These are phyloP conservation scores for Tetramitus jugosus DNA, from an alignment of 208 protist species.

Conservation along the genomic window DNA sequence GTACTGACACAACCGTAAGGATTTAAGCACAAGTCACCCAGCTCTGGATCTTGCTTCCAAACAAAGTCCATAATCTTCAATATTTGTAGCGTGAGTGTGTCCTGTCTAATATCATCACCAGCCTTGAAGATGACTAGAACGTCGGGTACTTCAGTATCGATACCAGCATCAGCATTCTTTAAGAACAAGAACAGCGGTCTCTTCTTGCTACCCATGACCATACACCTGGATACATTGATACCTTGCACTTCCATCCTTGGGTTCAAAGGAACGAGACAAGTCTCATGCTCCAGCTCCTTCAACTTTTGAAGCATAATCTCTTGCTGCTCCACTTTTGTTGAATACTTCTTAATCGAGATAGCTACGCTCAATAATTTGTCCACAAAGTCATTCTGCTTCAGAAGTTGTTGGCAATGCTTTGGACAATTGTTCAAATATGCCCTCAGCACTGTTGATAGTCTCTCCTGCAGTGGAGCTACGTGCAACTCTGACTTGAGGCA, in stretches of 20 bases:
- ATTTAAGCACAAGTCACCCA: constrained; percentile 68
- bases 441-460: constrained; percentile 64
- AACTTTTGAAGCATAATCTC: constrained; percentile 27
- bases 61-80: constrained; percentile 78
- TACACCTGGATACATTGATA: constrained; percentile 69
- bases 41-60: constrained; percentile 69
- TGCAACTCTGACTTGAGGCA: constrained; percentile 70
- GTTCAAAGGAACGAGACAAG: constrained; percentile 60
- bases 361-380: constrained; percentile 51
- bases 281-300: constrained; percentile 46
- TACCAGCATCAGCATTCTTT: constrained; percentile 54
- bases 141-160: constrained; percentile 22
- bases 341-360: too few species aligned
- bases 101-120: constrained; percentile 85
- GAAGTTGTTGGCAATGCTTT: not conserved
- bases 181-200: constrained; percentile 77
- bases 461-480: constrained; percentile 54
- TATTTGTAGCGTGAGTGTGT: constrained; percentile 81
- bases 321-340: not conserved
- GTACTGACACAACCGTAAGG: constrained; percentile 66
- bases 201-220: constrained; percentile 83
- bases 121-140: constrained; percentile 52
- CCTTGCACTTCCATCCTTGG: constrained; percentile 57
- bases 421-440: constrained; percentile 24
- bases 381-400: constrained; percentile 41